Evolutionary conservation across 805 yeast species (phyloP).

Genomic region (Sugiyamaella mastotermitis): DNA sequence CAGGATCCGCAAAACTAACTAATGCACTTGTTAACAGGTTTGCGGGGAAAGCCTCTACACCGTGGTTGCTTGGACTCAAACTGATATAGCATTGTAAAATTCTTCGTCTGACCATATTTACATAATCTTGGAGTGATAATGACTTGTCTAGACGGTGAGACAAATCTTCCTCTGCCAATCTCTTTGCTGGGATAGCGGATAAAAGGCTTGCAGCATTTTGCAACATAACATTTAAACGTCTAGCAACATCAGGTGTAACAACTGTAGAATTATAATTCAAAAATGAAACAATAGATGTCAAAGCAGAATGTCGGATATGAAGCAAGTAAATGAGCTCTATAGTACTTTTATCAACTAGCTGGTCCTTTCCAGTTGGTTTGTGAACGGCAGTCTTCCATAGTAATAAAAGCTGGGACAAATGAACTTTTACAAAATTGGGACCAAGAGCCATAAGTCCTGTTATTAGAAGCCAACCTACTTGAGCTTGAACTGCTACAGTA

Average conservation of each 20-base stretch:
- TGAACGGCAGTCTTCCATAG: conserved; percentile 60
- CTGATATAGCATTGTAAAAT: conserved; percentile 40
- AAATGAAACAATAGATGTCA: conserved; percentile 52
- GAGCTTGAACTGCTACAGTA: conserved; percentile 34
- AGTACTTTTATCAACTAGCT: conserved; percentile 31
- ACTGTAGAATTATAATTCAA: conserved; percentile 32
- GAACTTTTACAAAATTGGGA: conserved; percentile 45
- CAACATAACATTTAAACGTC: conserved; percentile 44
- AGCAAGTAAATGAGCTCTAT: conserved; percentile 33
- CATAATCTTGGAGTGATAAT: conserved; percentile 23
- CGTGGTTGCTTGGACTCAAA: conserved; percentile 6
- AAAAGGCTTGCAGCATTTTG: conserved; percentile 34
- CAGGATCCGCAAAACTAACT: conserved; percentile 29
- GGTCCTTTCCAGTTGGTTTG: conserved; percentile 36
- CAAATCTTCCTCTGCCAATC: conserved; percentile 20
- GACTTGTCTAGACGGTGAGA: conserved; percentile 19
- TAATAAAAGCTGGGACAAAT: conserved; percentile 50
- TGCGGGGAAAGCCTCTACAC: conserved; percentile 33
- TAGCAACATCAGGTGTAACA: conserved; percentile 38
- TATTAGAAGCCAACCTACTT: conserved; percentile 56
- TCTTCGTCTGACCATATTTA: conserved; percentile 38
- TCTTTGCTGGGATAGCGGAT: conserved; percentile 26
- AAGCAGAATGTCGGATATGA: conserved; percentile 52
- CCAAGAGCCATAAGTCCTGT: conserved; percentile 62
- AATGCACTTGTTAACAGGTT: conserved; percentile 31